A percentile compares a stretch with the other conserved stretches of the same genome.
Evolutionary conservation across 768 basidiomycete species (phyloP).

Genomic region (Dacryopinax primogenitus): DNA sequence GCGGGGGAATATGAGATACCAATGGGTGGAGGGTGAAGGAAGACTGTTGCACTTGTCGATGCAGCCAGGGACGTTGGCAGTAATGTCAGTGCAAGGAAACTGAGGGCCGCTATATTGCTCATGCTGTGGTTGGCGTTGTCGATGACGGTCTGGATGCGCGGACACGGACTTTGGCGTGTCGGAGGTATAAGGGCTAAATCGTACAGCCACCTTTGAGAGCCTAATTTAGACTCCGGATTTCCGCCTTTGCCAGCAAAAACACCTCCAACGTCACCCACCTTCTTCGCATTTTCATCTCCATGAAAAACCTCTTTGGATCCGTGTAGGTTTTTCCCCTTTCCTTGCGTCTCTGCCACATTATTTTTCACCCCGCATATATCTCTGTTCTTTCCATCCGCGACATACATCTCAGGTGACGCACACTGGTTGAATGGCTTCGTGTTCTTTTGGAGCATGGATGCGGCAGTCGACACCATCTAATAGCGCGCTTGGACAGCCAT

Average conservation of each 20-base stretch:
- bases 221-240: neutral
- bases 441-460: neutral
- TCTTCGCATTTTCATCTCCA: too few relatives aligned
- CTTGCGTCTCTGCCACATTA: neutral
- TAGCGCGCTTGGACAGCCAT: neutral
- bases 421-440: neutral
- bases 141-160: neutral
- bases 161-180: neutral
- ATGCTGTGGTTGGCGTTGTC: neutral
- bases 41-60: slow-evolving; percentile 28
- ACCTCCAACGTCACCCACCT: too few relatives aligned
- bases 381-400: neutral
- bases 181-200: neutral
- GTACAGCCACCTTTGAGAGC: neutral
- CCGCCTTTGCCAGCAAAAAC: too few relatives aligned
- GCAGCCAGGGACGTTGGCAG: neutral
- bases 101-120: neutral
- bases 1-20: slow-evolving; percentile 24
- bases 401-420: neutral
- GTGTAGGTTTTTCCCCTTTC: too few relatives aligned
- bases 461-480: neutral
- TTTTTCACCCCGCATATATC: neutral
- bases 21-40: slow-evolving; percentile 42
- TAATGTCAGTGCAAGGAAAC: neutral
- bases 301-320: too few relatives aligned